Conservation (phyloP, 352 stramenopile genomes). For the Peronospora belbahrii region DNA sequence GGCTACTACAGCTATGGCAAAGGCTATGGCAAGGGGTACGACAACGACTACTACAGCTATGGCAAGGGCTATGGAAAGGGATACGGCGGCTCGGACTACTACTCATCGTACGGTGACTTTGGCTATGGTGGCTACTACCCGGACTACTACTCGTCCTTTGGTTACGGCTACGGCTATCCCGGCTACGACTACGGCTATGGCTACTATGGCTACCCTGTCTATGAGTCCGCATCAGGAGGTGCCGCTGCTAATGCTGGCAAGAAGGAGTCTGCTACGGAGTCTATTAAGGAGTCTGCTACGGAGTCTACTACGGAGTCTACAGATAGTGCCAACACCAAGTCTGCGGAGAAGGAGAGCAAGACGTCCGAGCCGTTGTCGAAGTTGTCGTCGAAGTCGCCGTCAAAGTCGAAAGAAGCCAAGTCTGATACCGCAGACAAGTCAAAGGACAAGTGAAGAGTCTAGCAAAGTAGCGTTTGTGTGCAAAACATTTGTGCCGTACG, state of each 20-base stretch:
- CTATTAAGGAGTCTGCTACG: not conserved
- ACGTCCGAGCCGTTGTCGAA: not conserved
- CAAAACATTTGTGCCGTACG: too few relatives aligned
- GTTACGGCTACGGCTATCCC: conserved; percentile 2
- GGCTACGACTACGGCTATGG: conserved; percentile 4
- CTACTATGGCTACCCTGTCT: conserved; percentile 1
- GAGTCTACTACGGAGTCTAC: not conserved
- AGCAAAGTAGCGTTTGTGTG: not conserved
- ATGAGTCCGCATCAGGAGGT: not conserved
- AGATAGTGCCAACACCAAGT: not conserved
- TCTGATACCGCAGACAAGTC: conserved; percentile 1
- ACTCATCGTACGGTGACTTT: conserved; percentile 1
- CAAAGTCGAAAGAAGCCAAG: conserved; percentile 4
- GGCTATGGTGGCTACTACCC: conserved; percentile 3
- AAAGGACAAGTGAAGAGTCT: conserved; percentile 4
- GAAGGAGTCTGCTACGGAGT: not conserved
- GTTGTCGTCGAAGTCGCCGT: not conserved
- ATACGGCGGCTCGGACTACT: conserved; percentile 6
- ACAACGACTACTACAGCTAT: not conserved
- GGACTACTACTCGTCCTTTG: conserved; percentile 1
- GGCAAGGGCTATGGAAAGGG: not conserved
- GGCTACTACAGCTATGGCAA: conserved; percentile 3
- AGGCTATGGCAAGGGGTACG: not conserved
- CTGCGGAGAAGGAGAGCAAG: conserved; percentile 5
- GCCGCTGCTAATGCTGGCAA: not conserved